These are phyloP conservation scores for Fusarium oligoseptatum DNA, from an alignment of 2,329 filamentous ascomycete species.

Conservation along the genomic window DNA sequence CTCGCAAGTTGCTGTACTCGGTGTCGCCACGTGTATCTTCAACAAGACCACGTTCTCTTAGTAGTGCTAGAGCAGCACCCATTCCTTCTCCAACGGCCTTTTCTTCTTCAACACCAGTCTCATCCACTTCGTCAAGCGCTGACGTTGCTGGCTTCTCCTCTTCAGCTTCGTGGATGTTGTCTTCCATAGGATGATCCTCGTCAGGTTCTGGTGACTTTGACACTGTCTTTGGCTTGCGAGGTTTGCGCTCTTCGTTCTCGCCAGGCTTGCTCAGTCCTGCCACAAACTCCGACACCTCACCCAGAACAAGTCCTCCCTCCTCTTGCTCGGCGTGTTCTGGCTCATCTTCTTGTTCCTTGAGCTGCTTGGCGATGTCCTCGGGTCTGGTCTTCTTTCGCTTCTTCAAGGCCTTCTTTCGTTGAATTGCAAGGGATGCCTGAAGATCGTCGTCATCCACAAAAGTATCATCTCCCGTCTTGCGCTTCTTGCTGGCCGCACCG, in stretches of 20 bases:
- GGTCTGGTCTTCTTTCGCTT: slow-evolving; percentile 90
- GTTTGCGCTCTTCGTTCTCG: slow-evolving; percentile 68
- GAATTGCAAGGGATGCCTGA: slow-evolving; percentile 85
- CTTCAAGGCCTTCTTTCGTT: slow-evolving; percentile 86
- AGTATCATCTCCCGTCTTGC: slow-evolving; percentile 73
- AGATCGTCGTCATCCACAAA: slow-evolving; percentile 94
- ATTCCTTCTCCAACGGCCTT: slow-evolving; percentile 82
- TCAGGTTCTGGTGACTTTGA: slow-evolving; percentile 53
- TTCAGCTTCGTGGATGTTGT: slow-evolving; percentile 51
- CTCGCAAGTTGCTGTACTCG: slow-evolving; percentile 75
- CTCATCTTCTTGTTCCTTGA: slow-evolving; percentile 74
- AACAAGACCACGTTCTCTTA: slow-evolving; percentile 88
- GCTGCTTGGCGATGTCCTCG: slow-evolving; percentile 86
- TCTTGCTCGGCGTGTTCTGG: slow-evolving; percentile 56
- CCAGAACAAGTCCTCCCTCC: slow-evolving; percentile 82
- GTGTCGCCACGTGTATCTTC: slow-evolving; percentile 72
- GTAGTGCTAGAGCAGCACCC: slow-evolving; percentile 83
- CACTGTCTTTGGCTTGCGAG: slow-evolving; percentile 54
- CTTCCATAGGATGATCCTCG: slow-evolving; percentile 63
- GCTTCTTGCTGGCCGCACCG: slow-evolving; percentile 67
- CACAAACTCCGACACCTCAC: slow-evolving; percentile 96
- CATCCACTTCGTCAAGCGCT: slow-evolving; percentile 55
- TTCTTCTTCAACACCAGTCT: slow-evolving; percentile 86
- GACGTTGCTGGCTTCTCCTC: slow-evolving; percentile 49
- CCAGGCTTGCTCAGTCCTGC: slow-evolving; percentile 82